phyloP scores from a whole-genome alignment of 441 rosid species.

The Erodium trifolium region DNA sequence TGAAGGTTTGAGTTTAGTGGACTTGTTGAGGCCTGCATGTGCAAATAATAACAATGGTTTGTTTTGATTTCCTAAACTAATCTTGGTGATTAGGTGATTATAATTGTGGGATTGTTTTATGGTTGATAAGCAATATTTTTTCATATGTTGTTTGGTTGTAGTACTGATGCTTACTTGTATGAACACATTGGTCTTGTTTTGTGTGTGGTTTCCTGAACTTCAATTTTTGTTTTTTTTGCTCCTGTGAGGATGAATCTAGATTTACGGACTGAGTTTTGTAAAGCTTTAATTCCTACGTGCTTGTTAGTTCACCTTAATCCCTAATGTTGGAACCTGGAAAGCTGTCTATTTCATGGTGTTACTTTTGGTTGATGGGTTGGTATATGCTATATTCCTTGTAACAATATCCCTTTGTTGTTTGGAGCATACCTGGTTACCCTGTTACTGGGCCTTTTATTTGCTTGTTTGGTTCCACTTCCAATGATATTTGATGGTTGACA shows the following conservation, averaged over 20 bases:
- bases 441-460: background rate
- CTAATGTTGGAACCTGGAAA: slow-evolving; percentile 11
- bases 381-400: slow-evolving; percentile 3
- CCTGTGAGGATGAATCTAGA: background rate
- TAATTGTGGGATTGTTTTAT: background rate
- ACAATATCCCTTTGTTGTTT: background rate
- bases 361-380: slow-evolving; percentile 8
- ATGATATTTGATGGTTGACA: too few species aligned
- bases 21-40: background rate
- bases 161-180: background rate
- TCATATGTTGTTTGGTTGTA: background rate
- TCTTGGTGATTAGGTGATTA: too few species aligned
- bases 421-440: background rate
- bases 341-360: background rate
- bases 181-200: background rate
- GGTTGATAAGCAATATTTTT: background rate
- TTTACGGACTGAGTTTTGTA: background rate
- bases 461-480: background rate
- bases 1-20: slow-evolving; percentile 7
- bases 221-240: background rate
- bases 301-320: slow-evolving; percentile 3
- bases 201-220: background rate
- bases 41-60: too few species aligned
- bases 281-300: background rate
- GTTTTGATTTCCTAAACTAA: too few species aligned